Percentiles rank a stretch among this genome's conserved stretches.
Evolutionary conservation across 2,329 filamentous ascomycete species (phyloP).

Genomic region (Neopestalotiopsis clavispora): DNA sequence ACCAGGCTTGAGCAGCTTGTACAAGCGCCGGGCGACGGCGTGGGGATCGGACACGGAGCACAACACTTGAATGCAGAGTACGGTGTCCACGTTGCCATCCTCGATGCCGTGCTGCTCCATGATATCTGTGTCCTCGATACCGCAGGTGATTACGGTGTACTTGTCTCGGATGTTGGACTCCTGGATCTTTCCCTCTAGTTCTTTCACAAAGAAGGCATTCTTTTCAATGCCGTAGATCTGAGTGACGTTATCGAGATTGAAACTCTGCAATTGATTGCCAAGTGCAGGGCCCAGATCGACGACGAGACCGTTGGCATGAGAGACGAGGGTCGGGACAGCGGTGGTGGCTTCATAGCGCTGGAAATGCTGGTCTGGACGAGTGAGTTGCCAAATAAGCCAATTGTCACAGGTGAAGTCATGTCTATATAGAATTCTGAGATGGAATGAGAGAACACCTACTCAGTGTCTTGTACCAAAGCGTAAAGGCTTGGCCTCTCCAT

Average conservation of each 20-base stretch:
- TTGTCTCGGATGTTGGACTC: not conserved
- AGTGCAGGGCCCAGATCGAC: conserved; percentile 4
- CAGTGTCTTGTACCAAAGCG: conserved; percentile 5
- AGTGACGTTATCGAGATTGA: not conserved
- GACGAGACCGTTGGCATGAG: not conserved
- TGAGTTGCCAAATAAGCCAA: not conserved
- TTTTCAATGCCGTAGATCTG: conserved; percentile 12
- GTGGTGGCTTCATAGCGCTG: not conserved
- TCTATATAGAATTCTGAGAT: not conserved
- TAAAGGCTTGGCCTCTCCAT: not conserved
- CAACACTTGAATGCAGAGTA: conserved; percentile 7
- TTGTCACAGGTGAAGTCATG: not conserved
- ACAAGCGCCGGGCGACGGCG: not conserved
- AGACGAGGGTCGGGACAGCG: not conserved
- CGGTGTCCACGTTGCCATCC: not conserved
- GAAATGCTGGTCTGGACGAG: not conserved
- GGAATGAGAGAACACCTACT: not conserved
- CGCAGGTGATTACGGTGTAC: conserved; percentile 6
- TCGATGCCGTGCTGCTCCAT: conserved; percentile 5
- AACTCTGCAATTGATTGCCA: not conserved
- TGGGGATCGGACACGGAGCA: not conserved
- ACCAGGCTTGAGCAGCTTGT: conserved; percentile 11
- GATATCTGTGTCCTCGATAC: conserved; percentile 9
- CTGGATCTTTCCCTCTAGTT: not conserved
- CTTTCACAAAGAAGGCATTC: not conserved